These are phyloP conservation scores for Boletus rubescentipes DNA, from an alignment of 768 basidiomycete species.

Conservation along the genomic window DNA sequence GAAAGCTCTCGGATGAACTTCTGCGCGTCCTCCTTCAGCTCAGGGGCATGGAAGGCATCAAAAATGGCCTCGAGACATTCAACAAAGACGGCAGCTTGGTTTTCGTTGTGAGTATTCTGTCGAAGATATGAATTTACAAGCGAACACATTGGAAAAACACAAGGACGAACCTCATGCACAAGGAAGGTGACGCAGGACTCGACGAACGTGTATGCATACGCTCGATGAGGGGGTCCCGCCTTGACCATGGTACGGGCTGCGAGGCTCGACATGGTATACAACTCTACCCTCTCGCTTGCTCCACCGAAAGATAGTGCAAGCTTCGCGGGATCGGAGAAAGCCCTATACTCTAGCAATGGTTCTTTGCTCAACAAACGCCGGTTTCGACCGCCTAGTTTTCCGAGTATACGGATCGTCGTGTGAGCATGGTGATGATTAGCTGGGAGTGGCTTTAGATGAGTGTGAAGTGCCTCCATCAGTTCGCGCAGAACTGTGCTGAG, in stretches of 20 bases:
- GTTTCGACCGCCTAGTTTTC: constrained; percentile 95
- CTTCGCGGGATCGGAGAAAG: constrained; percentile 69
- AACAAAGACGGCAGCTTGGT: constrained; percentile 72
- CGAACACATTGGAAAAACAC: neutral
- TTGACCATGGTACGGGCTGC: constrained; percentile 64
- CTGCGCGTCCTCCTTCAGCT: constrained; percentile 68
- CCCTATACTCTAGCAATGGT: constrained; percentile 67
- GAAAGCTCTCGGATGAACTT: constrained; percentile 69
- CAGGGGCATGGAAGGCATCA: constrained; percentile 68
- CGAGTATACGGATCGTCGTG: constrained; percentile 92
- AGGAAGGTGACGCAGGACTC: constrained; percentile 71
- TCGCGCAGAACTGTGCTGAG: constrained; percentile 90
- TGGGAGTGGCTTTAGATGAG: constrained; percentile 86
- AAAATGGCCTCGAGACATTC: constrained; percentile 73
- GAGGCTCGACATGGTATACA: constrained; percentile 63
- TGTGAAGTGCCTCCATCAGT: constrained; percentile 92
- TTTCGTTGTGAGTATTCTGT: constrained; percentile 71
- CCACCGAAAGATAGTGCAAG: constrained; percentile 75
- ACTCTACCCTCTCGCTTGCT: constrained; percentile 57
- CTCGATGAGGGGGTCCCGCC: constrained; percentile 40
- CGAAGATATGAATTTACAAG: constrained; percentile 6
- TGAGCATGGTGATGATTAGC: constrained; percentile 88
- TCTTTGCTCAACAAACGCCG: constrained; percentile 82
- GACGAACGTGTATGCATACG: constrained; percentile 64
- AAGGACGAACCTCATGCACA: constrained; percentile 65